Evolutionary conservation across 1,284 basidiomycete genomes (phyloP), one percentile per base, ranked within the genome.

Genomic region (Leucoagaricus sp.): DNA sequence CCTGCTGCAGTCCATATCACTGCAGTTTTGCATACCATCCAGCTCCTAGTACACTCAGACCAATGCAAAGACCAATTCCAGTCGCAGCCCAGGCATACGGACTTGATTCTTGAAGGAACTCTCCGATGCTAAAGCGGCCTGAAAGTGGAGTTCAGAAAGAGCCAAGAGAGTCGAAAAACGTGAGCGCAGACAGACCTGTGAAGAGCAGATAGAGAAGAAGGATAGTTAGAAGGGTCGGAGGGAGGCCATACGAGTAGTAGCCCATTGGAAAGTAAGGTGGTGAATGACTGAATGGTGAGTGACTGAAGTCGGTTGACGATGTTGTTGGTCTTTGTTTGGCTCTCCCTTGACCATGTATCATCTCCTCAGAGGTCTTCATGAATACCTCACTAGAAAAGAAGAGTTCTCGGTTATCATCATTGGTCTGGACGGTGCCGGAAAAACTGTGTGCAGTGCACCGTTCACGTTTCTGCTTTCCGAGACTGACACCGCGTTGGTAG

Each of bases 331-430:
- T 42, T 29, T 72, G 63, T 71, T 69, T 70, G 71, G 60, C 57
- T 53, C 21, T 36, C 13, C 40, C 55, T 55, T 51, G 42, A 38
- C 59, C 58, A 92, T 96, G 94, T 96, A 95, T 73, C 93, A 96
- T 73, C 83, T 96, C 42, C 79, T 96, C 65, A 93, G 90, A 65
- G 94, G 94, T 31, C 77, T 96, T 12, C 89, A 96, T 72, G 87
- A 92, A 68, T 88, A 95, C 74, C 73, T 96, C 29, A 96, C 93
- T 63, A 89, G 89, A 63, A 96, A 96, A 73, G 94, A 96, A 63
- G 93, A 96, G 66, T 96, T 95, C 71, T 94, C 91, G 10, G 86
- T 97, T 28, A 91, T 96, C 56, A 96, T 97, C 66, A 87, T 97
- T 53, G 94, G 94, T 23, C 79, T 93, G 15, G 90, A 92, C 67